Evolutionary conservation across 768 basidiomycete genomes (phyloP), one percentile per base, ranked within the genome.

Genomic region (Trametes cubensis): DNA sequence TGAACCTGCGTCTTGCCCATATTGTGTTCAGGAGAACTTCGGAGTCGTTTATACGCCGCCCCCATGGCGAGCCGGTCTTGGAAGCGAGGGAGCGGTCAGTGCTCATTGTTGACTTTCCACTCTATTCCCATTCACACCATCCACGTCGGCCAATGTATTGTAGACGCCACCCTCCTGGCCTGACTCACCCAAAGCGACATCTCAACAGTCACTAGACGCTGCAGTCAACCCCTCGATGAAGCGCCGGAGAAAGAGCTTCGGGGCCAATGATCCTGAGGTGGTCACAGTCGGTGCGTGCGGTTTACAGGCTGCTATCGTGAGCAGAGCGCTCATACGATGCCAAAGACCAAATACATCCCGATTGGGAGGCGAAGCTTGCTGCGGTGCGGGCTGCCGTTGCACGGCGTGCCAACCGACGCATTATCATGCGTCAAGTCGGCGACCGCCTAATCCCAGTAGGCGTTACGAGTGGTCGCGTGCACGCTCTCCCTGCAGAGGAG

Each of bases 401-500:
- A n/a, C 85, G 97, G 62, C 88, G 95, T 26, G 97, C 97, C 10
- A 95, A 96, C 72, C 82, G 97, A 70, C 84, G 97, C 47, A 96
- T 98, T 73, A 90, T 99, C 58, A 98, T 99, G 95, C 87, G 97
- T 46, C 94, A 98, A 75, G 94, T 98, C 34, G 97, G 97, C 58
- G 97, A 98, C 75, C 86, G 95, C 38, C 88, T 99, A 56, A 91
- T 99, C 62, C 97, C 97, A 30, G 93, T 99, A 23, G 97, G 97
- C 26, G 92, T 97, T 63, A 95, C 95, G 2, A 95, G 93, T 68
- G 94, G 88, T 60, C 84, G 92, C 23, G 85, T 90, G 55, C 89
- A 90, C 67, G 77, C 88, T 28, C 77, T 93, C 38, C 79, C 80
- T 28, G 80, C 84, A 20, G 81, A 87, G 60, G 87, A 88, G 61